These are phyloP conservation scores for Pyrus pyrifolia DNA, from an alignment of 306 rosid species.

Conservation along the genomic window DNA sequence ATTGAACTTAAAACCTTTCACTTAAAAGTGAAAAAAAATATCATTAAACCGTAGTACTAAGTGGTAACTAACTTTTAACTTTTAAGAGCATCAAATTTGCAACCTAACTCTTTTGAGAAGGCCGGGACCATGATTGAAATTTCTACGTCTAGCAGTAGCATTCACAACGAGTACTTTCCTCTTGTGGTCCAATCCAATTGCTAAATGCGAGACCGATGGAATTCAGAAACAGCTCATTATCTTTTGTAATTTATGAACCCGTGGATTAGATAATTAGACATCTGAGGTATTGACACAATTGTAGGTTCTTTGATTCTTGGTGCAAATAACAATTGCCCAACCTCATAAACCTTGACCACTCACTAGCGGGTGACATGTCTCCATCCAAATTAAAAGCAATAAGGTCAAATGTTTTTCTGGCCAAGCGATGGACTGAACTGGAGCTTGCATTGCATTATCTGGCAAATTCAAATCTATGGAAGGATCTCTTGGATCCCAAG, in stretches of 20 bases:
- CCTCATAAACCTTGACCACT: too few species aligned
- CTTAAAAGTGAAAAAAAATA: too few species aligned
- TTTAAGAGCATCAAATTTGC: conserved; percentile 1
- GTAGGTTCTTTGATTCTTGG: conserved; percentile 3
- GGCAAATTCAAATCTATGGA: too few species aligned
- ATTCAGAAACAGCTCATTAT: conserved; percentile 15
- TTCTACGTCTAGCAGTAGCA: conserved; percentile 24
- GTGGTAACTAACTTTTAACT: neutral
- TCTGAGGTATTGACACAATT: neutral
- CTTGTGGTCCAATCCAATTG: conserved; percentile 31
- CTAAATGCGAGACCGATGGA: conserved; percentile 19
- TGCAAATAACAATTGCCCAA: too few species aligned
- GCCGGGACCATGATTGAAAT: conserved; percentile 15
- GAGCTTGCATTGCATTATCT: too few species aligned
- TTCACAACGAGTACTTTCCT: neutral
- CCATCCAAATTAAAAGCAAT: too few species aligned
- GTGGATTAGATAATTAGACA: neutral
- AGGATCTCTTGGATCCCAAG: too few species aligned
- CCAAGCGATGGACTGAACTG: too few species aligned
- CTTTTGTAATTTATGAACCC: neutral
- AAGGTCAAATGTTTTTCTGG: too few species aligned
- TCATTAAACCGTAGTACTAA: too few species aligned
- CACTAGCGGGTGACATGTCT: too few species aligned
- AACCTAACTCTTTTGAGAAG: neutral
- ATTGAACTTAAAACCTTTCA: too few species aligned